Evolutionary conservation across 768 basidiomycete species (phyloP).

Genomic region (Floccularia luteovirens): DNA sequence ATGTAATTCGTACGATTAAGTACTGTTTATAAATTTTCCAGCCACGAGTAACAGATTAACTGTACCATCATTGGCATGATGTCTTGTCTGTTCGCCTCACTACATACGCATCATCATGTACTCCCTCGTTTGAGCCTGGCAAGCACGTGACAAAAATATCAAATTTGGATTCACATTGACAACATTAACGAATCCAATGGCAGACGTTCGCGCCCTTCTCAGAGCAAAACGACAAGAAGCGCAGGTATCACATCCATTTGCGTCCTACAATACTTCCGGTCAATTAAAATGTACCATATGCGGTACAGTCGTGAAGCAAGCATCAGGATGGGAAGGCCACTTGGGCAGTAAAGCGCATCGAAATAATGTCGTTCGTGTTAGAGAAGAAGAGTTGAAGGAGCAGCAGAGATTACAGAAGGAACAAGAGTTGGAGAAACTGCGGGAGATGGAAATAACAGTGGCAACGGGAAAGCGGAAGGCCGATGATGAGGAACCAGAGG

Average conservation of each 20-base stretch:
- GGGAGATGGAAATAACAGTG: constrained; percentile 16
- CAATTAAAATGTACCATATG: constrained; percentile 69
- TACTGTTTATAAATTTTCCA: no score
- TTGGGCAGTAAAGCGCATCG: constrained; percentile 77
- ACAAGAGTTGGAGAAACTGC: constrained; percentile 18
- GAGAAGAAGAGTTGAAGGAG: constrained; percentile 44
- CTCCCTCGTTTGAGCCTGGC: no score
- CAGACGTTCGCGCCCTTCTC: constrained; percentile 76
- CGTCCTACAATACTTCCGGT: constrained; percentile 57
- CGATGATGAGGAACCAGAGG: constrained; percentile 17
- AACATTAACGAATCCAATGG: constrained; percentile 37
- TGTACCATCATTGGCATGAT: no score
- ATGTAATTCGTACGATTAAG: no score
- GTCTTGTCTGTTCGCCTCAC: no score
- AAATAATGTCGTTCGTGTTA: constrained; percentile 50
- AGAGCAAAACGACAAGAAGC: constrained; percentile 78
- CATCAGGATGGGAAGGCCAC: constrained; percentile 85
- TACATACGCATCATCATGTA: no score
- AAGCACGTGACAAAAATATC: no score
- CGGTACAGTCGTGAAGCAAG: constrained; percentile 56
- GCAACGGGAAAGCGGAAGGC: constrained; percentile 27
- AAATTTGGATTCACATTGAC: no score
- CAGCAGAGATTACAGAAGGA: constrained; percentile 25
- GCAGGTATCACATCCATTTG: constrained; percentile 65
- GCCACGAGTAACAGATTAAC: no score